Evolutionary conservation across 257 asterid species (phyloP), one percentile per base, ranked within the genome.

Genomic region (Capsicum rhomboideum): DNA sequence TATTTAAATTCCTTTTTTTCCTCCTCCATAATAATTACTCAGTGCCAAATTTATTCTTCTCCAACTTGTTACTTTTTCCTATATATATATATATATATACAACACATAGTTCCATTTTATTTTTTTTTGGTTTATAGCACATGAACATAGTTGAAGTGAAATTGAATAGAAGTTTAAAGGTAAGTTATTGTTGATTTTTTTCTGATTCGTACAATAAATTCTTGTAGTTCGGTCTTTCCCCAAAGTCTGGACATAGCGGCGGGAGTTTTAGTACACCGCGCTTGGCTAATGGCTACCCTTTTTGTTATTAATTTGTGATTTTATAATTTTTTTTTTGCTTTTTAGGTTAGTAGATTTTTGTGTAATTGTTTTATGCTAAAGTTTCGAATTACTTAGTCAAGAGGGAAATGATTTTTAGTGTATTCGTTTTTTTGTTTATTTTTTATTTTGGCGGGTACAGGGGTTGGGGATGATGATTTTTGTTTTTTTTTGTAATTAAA

Each of bases 371-470:
- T 77, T 69, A n/a, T 82, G 84, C 18, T 23, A 13, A 82, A 68
- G 85, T 83, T 81, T 87, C 20, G 85, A 79, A 82, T 87, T 34
- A 77, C 83, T 84, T 49, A 14, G 12, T 26, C 14, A 74, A 23
- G 40, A 6, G 34, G 26, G 53, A 21, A 21, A 44, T 42, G 21
- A 12, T 44, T 1, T 71, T 2, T 21, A 1, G 55, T 71, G 20
- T 10, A 20, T 42, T n/a, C 34, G 2, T 50, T 49, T 46, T 16
- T 16, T 8, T 49, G 21, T 74, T 46, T 2, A 9, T 4, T 17
- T 11, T 40, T 13, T 31, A 42, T 71, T 71, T 49, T 69, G 79
- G 85, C 63, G 85, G 50, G 80, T 34, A 23, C 12, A 80, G 18
- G 28, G 44, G 44, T 61, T 61, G 78, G 34, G 40, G 81, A 26